A percentile compares a stretch with the other conserved stretches of the same genome.
Evolutionary conservation across 306 rosid species (phyloP).

Genomic region (Coriaria nepalensis): DNA sequence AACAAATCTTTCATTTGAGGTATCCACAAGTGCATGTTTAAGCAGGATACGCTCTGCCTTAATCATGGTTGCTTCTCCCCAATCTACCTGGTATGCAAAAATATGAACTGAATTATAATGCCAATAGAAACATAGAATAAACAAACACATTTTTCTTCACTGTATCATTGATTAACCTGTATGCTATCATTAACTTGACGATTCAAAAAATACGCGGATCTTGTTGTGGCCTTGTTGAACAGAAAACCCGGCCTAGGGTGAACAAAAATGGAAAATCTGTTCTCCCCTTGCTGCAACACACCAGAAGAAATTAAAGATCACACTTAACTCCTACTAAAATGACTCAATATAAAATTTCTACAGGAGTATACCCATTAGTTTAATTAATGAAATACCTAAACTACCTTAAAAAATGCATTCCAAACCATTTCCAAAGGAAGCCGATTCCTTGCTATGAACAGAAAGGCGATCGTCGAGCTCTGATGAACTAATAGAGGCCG

Average conservation of each 20-base stretch:
- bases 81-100: slow-evolving; percentile 67
- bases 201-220: slow-evolving; percentile 60
- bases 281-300: slow-evolving; percentile 57
- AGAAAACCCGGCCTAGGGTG: slow-evolving; percentile 93
- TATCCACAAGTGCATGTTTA: slow-evolving; percentile 68
- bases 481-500: slow-evolving; percentile 22
- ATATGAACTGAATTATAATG: slow-evolving; percentile 14
- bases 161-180: slow-evolving; percentile 41
- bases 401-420: slow-evolving; percentile 81
- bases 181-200: slow-evolving; percentile 88
- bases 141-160: no score
- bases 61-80: slow-evolving; percentile 98
- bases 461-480: slow-evolving; percentile 71
- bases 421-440: slow-evolving; percentile 80
- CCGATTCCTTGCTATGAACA: slow-evolving; percentile 85
- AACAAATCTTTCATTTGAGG: slow-evolving; percentile 77
- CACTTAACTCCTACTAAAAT: slow-evolving; percentile 5
- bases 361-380: not conserved
- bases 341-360: slow-evolving; percentile 8
- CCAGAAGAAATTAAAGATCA: not conserved
- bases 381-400: not conserved
- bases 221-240: slow-evolving; percentile 70
- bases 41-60: slow-evolving; percentile 86
- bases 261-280: slow-evolving; percentile 66
- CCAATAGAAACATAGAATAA: not conserved